phyloP scores from a whole-genome alignment of 495 filamentous ascomycete genomes.

The Penicillium daleae region DNA sequence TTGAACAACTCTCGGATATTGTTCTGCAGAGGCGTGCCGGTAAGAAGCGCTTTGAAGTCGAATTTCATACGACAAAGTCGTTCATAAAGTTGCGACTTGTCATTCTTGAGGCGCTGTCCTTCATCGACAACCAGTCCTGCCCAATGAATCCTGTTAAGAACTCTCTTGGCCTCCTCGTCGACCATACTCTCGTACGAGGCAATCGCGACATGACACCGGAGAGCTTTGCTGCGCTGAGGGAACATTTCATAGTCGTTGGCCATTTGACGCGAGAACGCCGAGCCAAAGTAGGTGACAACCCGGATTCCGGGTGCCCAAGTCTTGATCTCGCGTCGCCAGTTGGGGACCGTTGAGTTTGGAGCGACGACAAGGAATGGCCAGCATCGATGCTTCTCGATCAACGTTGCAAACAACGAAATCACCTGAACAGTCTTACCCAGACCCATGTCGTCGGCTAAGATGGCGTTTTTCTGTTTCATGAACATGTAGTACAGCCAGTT shows the following conservation, averaged over 20 bases:
- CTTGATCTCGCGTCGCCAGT: constrained; percentile 97
- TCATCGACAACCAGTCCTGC: constrained; percentile 91
- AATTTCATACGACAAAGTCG: constrained; percentile 71
- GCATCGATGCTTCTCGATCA: constrained; percentile 78
- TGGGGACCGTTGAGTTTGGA: constrained; percentile 91
- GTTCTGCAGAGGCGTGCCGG: constrained; percentile 92
- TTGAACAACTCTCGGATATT: constrained; percentile 95
- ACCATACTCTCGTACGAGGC: constrained; percentile 90
- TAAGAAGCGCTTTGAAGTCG: constrained; percentile 81
- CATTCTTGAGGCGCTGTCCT: constrained; percentile 94
- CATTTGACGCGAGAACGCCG: constrained; percentile 66
- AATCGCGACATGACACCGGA: constrained; percentile 89
- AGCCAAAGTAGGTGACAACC: constrained; percentile 90
- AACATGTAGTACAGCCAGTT: constrained; percentile 98
- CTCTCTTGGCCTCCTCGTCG: constrained; percentile 62
- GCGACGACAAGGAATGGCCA: constrained; percentile 95
- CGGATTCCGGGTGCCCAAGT: constrained; percentile 85
- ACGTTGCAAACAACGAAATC: constrained; percentile 75
- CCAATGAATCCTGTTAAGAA: constrained; percentile 76
- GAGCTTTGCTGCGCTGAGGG: constrained; percentile 57
- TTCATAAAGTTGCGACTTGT: constrained; percentile 78
- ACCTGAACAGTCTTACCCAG: constrained; percentile 98
- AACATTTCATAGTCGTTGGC: constrained; percentile 83
- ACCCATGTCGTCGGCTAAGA: constrained; percentile 98
- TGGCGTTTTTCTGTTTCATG: constrained; percentile 78